A percentile compares a stretch with the other conserved stretches of the same genome.
Conservation (phyloP, 768 basidiomycete genomes). For the Epithele typhae region DNA sequence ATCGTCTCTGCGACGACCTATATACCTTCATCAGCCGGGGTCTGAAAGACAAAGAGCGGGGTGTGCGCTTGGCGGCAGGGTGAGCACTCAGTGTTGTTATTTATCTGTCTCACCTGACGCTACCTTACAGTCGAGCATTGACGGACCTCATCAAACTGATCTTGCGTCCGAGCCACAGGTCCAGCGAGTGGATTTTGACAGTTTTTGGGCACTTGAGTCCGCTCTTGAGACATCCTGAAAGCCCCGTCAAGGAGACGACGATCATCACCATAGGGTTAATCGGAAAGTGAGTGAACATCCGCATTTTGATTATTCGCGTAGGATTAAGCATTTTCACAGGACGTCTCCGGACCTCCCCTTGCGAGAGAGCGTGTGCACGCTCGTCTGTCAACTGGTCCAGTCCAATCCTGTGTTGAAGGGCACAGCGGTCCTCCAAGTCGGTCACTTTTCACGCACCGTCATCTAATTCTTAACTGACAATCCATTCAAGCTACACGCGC, state of each 20-base stretch:
- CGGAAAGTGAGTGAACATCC: slow-evolving; percentile 31
- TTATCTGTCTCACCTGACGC: too few species aligned
- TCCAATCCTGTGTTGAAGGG: slow-evolving; percentile 68
- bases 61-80: slow-evolving; percentile 67
- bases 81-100: too few species aligned
- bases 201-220: slow-evolving; percentile 44
- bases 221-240: slow-evolving; percentile 42
- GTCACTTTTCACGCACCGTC: too few species aligned
- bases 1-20: slow-evolving; percentile 24
- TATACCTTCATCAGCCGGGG: slow-evolving; percentile 42
- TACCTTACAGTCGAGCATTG: slow-evolving; percentile 50
- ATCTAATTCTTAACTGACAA: too few species aligned
- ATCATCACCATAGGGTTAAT: slow-evolving; percentile 58
- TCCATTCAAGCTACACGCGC: slow-evolving; percentile 55
- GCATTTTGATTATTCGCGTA: too few species aligned
- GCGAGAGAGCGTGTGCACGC: slow-evolving; percentile 52
- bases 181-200: slow-evolving; percentile 33
- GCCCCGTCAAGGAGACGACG: slow-evolving; percentile 57
- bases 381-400: slow-evolving; percentile 65
- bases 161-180: slow-evolving; percentile 28
- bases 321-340: too few species aligned
- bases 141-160: slow-evolving; percentile 44
- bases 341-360: slow-evolving; percentile 45
- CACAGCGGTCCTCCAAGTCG: slow-evolving; percentile 62
- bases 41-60: slow-evolving; percentile 50